Evolutionary conservation across 805 yeast genomes (phyloP).

Genomic region (Brettanomyces custersianus): DNA sequence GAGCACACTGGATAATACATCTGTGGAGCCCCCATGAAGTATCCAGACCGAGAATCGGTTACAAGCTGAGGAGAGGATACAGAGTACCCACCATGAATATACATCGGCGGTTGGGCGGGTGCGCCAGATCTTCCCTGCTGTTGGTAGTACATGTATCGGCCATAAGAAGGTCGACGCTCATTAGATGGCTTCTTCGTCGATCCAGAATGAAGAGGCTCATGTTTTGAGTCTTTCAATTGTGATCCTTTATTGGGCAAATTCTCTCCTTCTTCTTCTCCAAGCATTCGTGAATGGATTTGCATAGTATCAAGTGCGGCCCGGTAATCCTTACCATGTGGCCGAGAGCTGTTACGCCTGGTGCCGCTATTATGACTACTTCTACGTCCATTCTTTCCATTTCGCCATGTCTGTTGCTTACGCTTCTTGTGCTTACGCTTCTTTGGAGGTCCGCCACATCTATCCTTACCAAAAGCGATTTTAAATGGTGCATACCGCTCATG

Average conservation of each 20-base stretch:
- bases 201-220: too few species aligned
- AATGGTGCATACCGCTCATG: slow-evolving; percentile 40
- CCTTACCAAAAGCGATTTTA: slow-evolving; percentile 59
- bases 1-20: slow-evolving; percentile 1
- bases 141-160: too few species aligned
- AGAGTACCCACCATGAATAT: slow-evolving; percentile 1
- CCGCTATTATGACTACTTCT: slow-evolving; percentile 6
- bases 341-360: neutral
- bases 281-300: slow-evolving; percentile 9
- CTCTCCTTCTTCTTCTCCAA: slow-evolving; percentile 5
- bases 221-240: too few species aligned
- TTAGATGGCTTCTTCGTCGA: too few species aligned
- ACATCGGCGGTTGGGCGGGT: neutral
- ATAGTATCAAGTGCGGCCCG: slow-evolving; percentile 8
- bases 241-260: too few species aligned
- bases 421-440: slow-evolving; percentile 35
- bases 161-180: too few species aligned
- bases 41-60: neutral
- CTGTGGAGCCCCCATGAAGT: neutral
- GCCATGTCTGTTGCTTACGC: too few species aligned
- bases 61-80: slow-evolving; percentile 4
- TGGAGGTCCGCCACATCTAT: slow-evolving; percentile 72
- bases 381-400: slow-evolving; percentile 27
- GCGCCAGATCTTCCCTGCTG: too few species aligned
- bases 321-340: slow-evolving; percentile 2